Percentiles rank a stretch among this genome's conserved stretches.
These are phyloP conservation scores for Macrolepiota dolichaula DNA, from an alignment of 768 basidiomycete species.

Conservation along the genomic window DNA sequence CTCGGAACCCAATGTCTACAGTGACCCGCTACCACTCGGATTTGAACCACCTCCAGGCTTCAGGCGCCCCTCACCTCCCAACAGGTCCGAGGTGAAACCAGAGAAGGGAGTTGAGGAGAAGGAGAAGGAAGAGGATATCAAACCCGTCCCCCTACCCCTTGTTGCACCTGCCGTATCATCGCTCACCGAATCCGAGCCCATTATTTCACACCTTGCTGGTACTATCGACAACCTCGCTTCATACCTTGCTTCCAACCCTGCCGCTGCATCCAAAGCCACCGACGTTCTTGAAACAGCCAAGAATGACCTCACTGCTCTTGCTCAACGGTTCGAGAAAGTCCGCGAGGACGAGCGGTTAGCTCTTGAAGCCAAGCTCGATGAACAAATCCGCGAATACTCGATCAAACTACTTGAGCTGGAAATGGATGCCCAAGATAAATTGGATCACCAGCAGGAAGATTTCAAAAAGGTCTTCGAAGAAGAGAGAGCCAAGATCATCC, in stretches of 20 bases:
- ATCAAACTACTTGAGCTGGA: constrained; percentile 77
- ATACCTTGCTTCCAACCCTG: constrained; percentile 73
- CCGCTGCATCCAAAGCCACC: constrained; percentile 62
- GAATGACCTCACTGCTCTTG: constrained; percentile 75
- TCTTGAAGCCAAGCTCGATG: constrained; percentile 65
- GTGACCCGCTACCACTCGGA: constrained; percentile 80
- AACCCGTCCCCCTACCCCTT: constrained; percentile 55
- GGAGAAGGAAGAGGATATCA: constrained; percentile 18
- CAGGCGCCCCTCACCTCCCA: constrained; percentile 54
- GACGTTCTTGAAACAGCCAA: constrained; percentile 80
- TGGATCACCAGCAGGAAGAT: constrained; percentile 82
- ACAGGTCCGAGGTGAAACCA: constrained; percentile 22
- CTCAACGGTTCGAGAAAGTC: constrained; percentile 69
- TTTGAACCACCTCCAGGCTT: constrained; percentile 94
- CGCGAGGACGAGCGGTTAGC: constrained; percentile 75
- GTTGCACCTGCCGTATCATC: constrained; percentile 79
- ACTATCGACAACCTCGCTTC: constrained; percentile 91
- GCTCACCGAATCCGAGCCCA: constrained; percentile 77
- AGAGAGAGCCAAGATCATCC: constrained; percentile 69
- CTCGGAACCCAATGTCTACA: constrained; percentile 51
- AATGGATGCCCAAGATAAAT: constrained; percentile 81
- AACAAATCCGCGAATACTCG: constrained; percentile 82
- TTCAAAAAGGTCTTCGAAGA: constrained; percentile 79
- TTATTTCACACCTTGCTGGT: constrained; percentile 85
- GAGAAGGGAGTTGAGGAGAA: constrained; percentile 10